These are phyloP conservation scores for Eimeria brunetti DNA, from an alignment of 169 alveolate species.

Conservation along the genomic window DNA sequence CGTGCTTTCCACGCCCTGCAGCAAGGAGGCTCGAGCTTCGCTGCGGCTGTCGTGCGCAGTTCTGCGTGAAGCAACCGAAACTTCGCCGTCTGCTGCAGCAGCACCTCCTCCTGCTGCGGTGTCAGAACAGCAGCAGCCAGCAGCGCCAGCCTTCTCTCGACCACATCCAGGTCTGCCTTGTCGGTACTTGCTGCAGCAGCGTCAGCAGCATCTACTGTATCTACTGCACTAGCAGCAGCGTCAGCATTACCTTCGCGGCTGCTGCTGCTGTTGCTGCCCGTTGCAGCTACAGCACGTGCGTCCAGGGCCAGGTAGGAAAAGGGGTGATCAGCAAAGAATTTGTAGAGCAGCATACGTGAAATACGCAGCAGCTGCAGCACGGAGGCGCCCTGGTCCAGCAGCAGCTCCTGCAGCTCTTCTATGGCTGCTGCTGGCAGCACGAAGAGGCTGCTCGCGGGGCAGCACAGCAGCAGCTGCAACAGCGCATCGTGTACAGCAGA, in stretches of 20 bases:
- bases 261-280: constrained; percentile 46
- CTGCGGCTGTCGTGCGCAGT: constrained; percentile 31
- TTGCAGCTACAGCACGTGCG: constrained; percentile 30
- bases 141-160: constrained; percentile 57
- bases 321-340: constrained; percentile 64
- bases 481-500: constrained; percentile 76
- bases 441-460: constrained; percentile 64
- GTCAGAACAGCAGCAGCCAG: constrained; percentile 61
- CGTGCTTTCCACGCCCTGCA: constrained; percentile 38
- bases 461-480: constrained; percentile 76
- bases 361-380: constrained; percentile 72
- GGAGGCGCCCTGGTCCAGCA: constrained; percentile 63
- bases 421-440: constrained; percentile 67
- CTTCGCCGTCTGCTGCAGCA: constrained; percentile 51
- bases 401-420: constrained; percentile 59
- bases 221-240: background rate
- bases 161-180: background rate
- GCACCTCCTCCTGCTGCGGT: constrained; percentile 58
- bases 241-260: background rate
- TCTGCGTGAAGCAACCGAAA: constrained; percentile 52
- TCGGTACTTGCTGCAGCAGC: constrained; percentile 3
- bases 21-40: constrained; percentile 44
- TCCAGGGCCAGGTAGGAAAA: constrained; percentile 56
- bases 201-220: background rate
- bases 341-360: constrained; percentile 16